Evolutionary conservation across 192 early-diverging fungal species (phyloP).

Genomic region (Spizellomyces punctatus): DNA sequence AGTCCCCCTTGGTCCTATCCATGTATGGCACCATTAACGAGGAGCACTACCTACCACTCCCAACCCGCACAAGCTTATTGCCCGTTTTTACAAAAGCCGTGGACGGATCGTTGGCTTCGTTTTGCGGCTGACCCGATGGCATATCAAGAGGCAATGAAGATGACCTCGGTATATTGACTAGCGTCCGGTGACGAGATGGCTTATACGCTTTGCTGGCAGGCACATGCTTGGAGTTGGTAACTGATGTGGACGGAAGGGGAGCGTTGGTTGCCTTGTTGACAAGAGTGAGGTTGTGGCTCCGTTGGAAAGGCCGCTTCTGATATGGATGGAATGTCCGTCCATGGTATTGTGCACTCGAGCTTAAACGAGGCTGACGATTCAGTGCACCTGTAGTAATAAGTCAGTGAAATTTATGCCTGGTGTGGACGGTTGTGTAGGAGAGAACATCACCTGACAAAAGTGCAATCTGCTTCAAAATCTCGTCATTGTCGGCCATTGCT

Average conservation of each 20-base stretch:
- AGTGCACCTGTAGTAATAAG: conserved; percentile 1
- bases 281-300: neutral
- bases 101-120: neutral
- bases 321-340: neutral
- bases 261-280: neutral
- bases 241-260: neutral
- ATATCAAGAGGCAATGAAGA: neutral
- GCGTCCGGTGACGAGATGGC: neutral
- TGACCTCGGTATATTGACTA: neutral
- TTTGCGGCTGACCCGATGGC: neutral
- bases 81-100: neutral
- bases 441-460: conserved; percentile 18
- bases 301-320: neutral
- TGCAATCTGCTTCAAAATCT: conserved; percentile 32
- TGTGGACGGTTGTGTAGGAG: neutral
- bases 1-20: too few relatives aligned
- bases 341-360: neutral
- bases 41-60: neutral
- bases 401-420: neutral
- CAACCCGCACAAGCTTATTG: conserved; percentile 36
- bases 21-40: too few relatives aligned
- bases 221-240: neutral
- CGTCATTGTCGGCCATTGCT: conserved; percentile 18
- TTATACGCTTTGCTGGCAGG: neutral
- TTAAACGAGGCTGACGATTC: neutral